Base-by-base conservation (phyloP, 129 eudicot species). In the Chrysanthemum makinoi region DNA sequence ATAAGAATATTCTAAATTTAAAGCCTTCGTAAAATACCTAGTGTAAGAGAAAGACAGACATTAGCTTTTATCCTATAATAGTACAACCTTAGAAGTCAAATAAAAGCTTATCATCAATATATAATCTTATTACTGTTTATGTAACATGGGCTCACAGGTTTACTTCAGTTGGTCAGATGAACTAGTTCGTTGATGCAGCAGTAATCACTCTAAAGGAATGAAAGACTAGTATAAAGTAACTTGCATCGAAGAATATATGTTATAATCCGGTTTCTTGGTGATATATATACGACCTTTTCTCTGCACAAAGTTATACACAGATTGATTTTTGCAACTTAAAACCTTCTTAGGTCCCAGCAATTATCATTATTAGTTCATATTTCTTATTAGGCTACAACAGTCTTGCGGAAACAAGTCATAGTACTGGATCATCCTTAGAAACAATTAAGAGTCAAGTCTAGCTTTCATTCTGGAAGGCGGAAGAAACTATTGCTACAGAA, bases 1-100 rank as follows among this genome's bases (percentile, higher is more conserved):
- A 69, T 12, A 51, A 46, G 28, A 49, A 20, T 35, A 62, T 15
- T 30, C 44, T 26, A 76, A 39, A 18, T 16, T 15, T 44, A 8
- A 75, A 62, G 66, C 65, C 73, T 66, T 56, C 15, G 48, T 56
- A 56, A 39, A 65, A 56, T 74, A 55, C 44, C 72, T 65, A 74
- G 65, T 51, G 72, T 43, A 65, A 39, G 47, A 5, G 15, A 66
- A 66, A 66, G 59, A 52, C 15, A 15, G 13, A 65, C 48, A 10
- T 54, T n/a, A 1, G 15, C 18, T 14, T 4, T 9, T 65, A 74
- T 44, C 54, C 77, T 60, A 72, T n/a, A 16, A 48, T 6, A n/a
- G 5, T 9, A 51, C 26, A 15, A 51, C 26, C 15, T 22, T 26
- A 7, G 61, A 68, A 68, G 72, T 51, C 61, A 51, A 50, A 44